phyloP scores from a whole-genome alignment of 2,329 filamentous ascomycete species.

The Fusarium lyarnte region DNA sequence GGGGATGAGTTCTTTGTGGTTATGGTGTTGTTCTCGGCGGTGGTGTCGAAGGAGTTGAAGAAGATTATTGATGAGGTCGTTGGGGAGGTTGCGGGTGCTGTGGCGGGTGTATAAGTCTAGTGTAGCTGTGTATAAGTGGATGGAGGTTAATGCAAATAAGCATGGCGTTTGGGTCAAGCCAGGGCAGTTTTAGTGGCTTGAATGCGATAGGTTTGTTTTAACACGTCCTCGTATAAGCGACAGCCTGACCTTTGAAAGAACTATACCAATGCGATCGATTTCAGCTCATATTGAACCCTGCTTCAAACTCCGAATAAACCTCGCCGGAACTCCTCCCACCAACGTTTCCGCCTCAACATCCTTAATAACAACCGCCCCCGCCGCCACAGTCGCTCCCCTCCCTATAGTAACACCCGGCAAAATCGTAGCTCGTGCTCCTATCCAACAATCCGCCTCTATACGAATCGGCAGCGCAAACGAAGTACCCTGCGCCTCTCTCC shows the following conservation, averaged over 20 bases:
- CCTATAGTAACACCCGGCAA: slow-evolving; percentile 9
- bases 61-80: slow-evolving; percentile 18
- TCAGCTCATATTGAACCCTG: not conserved
- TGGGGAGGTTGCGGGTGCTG: not conserved
- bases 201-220: not conserved
- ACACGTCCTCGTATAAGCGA: accelerated
- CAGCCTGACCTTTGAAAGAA: not conserved
- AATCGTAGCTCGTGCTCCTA: slow-evolving; percentile 12
- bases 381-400: slow-evolving; percentile 10
- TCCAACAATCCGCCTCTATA: slow-evolving; percentile 16
- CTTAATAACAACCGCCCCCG: slow-evolving; percentile 4
- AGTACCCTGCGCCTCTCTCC: not conserved
- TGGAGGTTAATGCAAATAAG: not conserved
- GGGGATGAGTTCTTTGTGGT: slow-evolving; percentile 39
- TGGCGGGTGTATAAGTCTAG: not conserved
- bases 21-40: slow-evolving; percentile 34
- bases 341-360: slow-evolving; percentile 18
- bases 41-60: slow-evolving; percentile 17
- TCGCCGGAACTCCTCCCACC: slow-evolving; percentile 18
- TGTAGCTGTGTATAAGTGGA: not conserved
- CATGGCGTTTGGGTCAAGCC: not conserved
- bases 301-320: slow-evolving; percentile 8
- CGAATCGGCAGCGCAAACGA: slow-evolving; percentile 17
- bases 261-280: accelerated
- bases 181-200: not conserved